Percentiles rank a stretch among this genome's conserved stretches.
phyloP scores from a whole-genome alignment of 2,329 filamentous ascomycete species.

The Sporothrix luriei region DNA sequence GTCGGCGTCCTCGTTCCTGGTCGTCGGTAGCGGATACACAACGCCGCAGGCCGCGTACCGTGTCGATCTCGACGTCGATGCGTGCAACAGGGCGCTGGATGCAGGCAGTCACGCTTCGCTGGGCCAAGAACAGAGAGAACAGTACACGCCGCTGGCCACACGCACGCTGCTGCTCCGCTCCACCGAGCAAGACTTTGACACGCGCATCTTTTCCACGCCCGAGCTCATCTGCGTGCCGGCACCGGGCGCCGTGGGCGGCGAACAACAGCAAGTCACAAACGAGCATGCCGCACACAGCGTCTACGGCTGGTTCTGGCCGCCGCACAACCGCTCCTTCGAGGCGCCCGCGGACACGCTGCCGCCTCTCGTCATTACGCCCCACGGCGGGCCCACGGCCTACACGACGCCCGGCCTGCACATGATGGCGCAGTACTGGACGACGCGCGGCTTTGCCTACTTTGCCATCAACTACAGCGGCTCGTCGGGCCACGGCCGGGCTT shows the following conservation, averaged over 20 bases:
- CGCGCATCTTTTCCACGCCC: slow-evolving; percentile 46
- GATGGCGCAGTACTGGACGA: slow-evolving; percentile 56
- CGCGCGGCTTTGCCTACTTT: slow-evolving; percentile 56
- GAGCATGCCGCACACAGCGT: slow-evolving; percentile 37
- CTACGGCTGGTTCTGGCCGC: slow-evolving; percentile 54
- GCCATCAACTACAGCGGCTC: slow-evolving; percentile 58
- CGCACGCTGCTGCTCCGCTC: slow-evolving; percentile 43
- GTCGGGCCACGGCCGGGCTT: slow-evolving; percentile 54
- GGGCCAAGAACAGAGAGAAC: neutral
- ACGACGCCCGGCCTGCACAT: slow-evolving; percentile 49
- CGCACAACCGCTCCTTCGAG: slow-evolving; percentile 50
- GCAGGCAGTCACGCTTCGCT: neutral
- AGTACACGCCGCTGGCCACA: slow-evolving; percentile 29
- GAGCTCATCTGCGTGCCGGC: slow-evolving; percentile 38
- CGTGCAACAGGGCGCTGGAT: slow-evolving; percentile 34
- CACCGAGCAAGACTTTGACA: slow-evolving; percentile 42
- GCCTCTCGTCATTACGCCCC: slow-evolving; percentile 54
- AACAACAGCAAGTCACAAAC: neutral
- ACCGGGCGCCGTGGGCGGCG: slow-evolving; percentile 16
- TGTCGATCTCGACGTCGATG: slow-evolving; percentile 40
- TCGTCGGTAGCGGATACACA: slow-evolving; percentile 44
- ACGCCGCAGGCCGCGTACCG: slow-evolving; percentile 44
- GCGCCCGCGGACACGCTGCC: slow-evolving; percentile 47
- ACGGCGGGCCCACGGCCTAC: slow-evolving; percentile 56
- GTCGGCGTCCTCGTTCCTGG: slow-evolving; percentile 44